A percentile compares a stretch with the other conserved stretches of the same genome.
Evolutionary conservation across 495 filamentous ascomycete species (phyloP).

Genomic region (Neurospora africana): DNA sequence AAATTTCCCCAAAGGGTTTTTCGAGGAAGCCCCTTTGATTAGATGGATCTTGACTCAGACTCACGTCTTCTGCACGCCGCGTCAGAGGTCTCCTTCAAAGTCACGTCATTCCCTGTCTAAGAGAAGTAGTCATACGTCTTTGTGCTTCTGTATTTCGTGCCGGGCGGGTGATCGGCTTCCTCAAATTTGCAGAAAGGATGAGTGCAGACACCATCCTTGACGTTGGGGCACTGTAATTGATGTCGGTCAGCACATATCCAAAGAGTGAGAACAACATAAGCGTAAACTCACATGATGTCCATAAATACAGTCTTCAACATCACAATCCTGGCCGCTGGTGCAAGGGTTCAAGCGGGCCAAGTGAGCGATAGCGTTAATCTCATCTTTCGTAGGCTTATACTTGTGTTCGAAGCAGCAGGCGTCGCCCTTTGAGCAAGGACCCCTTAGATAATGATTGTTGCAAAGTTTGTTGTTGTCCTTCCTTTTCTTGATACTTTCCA

Average conservation of each 20-base stretch:
- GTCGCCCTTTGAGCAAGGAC: conserved; percentile 60
- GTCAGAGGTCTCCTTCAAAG: background rate
- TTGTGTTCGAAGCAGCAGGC: conserved; percentile 68
- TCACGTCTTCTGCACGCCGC: background rate
- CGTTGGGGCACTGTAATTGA: conserved; percentile 26
- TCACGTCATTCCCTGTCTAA: background rate
- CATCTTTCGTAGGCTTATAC: conserved; percentile 55
- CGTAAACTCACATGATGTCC: conserved; percentile 50
- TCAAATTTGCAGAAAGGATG: conserved; percentile 38
- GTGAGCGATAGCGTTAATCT: conserved; percentile 55
- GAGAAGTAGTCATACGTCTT: conserved; percentile 15
- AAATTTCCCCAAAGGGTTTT: background rate
- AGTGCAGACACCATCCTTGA: conserved; percentile 29
- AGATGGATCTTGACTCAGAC: background rate
- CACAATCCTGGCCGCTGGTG: conserved; percentile 60
- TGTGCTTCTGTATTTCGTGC: conserved; percentile 32
- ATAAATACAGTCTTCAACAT: conserved; percentile 71
- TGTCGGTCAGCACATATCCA: background rate
- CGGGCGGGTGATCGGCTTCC: conserved; percentile 38
- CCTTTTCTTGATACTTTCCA: conserved; percentile 66
- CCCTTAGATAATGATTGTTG: conserved; percentile 73
- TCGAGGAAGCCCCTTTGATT: background rate
- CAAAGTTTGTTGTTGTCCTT: conserved; percentile 70
- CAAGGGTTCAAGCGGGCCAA: conserved; percentile 75
- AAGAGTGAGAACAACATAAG: background rate